Conservation (phyloP, 2,329 filamentous ascomycete species). For the Penicillium polonicum region DNA sequence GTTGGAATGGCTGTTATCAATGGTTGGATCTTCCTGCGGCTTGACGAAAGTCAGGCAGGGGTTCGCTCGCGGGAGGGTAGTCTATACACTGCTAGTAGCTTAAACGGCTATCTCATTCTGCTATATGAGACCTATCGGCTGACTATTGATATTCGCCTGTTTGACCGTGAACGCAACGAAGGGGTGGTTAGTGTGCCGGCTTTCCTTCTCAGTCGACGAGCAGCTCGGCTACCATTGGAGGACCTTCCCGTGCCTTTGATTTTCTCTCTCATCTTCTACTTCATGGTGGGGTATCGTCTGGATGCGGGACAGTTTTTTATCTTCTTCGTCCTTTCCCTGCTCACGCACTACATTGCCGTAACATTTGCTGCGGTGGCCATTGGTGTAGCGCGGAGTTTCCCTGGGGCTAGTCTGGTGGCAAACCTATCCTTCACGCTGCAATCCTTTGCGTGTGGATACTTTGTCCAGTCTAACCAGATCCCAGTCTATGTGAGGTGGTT, state of each 20-base stretch:
- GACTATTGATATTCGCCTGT: constrained; percentile 71
- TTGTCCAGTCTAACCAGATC: constrained; percentile 70
- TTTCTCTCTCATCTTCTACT: constrained; percentile 71
- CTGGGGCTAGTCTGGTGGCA: constrained; percentile 68
- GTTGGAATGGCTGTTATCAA: constrained; percentile 68
- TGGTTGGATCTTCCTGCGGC: constrained; percentile 69
- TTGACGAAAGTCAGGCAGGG: constrained; percentile 65
- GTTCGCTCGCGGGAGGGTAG: constrained; percentile 73
- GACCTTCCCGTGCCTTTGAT: constrained; percentile 71
- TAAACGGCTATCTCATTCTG: constrained; percentile 75
- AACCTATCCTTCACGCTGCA: constrained; percentile 73
- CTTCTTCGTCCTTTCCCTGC: constrained; percentile 66
- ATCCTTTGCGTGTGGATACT: constrained; percentile 72
- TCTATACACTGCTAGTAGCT: constrained; percentile 67
- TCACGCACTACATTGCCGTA: constrained; percentile 72
- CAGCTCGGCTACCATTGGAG: constrained; percentile 68
- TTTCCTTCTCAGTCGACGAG: constrained; percentile 67
- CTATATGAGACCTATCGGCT: constrained; percentile 74
- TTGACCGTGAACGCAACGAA: constrained; percentile 73
- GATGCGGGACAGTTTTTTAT: constrained; percentile 66
- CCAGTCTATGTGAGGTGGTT: constrained; percentile 77
- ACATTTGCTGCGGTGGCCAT: constrained; percentile 70
- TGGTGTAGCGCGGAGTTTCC: constrained; percentile 64
- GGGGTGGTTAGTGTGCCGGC: constrained; percentile 68
- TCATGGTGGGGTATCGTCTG: constrained; percentile 71